phyloP scores from a whole-genome alignment of 495 filamentous ascomycete species.

The Aspergillus ostianus region DNA sequence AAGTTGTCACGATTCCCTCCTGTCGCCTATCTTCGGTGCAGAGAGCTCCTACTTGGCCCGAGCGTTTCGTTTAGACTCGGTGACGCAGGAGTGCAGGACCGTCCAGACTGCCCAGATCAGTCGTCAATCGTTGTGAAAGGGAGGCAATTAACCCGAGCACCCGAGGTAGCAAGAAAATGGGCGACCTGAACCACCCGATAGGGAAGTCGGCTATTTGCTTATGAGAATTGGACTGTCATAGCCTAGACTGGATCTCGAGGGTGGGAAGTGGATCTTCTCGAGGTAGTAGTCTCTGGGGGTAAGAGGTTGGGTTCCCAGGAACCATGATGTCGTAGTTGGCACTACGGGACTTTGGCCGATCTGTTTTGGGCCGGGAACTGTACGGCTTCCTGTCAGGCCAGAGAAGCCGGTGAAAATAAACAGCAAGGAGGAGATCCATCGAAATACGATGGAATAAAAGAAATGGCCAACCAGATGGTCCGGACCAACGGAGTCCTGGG shows the following conservation, averaged over 20 bases:
- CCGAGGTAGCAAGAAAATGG: constrained; percentile 21
- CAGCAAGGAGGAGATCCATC: too few relatives aligned
- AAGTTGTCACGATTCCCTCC: not conserved
- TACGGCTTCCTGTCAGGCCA: not conserved
- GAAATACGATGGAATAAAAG: not conserved
- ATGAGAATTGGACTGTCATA: not conserved
- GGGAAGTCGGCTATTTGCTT: not conserved
- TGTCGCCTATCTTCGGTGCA: constrained; percentile 15
- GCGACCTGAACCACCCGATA: constrained; percentile 24
- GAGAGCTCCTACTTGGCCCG: not conserved
- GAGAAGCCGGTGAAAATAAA: not conserved
- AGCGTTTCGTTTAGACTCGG: not conserved
- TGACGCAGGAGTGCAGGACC: not conserved
- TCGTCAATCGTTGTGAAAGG: not conserved
- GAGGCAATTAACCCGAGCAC: constrained; percentile 21
- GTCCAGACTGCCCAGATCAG: not conserved
- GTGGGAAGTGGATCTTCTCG: not conserved
- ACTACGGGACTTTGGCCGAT: not conserved
- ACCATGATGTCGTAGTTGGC: not conserved
- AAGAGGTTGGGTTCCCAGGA: not conserved
- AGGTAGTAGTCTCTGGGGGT: not conserved
- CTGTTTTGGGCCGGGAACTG: not conserved
- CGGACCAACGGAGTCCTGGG: constrained; percentile 12
- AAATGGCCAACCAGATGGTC: constrained; percentile 1
- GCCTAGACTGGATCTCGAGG: not conserved